Evolutionary conservation across 805 yeast genomes (phyloP), one percentile per base, ranked within the genome.

Genomic region (Lipomyces oligophaga): DNA sequence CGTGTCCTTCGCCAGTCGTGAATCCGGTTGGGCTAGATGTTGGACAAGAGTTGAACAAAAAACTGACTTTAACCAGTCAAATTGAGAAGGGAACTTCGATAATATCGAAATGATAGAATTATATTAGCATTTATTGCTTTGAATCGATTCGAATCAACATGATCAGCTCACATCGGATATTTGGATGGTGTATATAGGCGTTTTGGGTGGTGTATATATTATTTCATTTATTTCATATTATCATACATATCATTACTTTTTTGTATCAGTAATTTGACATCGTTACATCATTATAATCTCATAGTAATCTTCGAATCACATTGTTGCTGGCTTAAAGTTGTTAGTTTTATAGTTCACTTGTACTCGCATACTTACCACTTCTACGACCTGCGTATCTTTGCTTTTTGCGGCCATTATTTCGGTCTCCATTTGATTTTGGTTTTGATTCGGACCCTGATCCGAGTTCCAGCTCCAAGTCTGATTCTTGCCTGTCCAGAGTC

Each of bases 1-100:
- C 66, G 11, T 69, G 68, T 58, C 72, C 63, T 25, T 69, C 55
- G 2, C n/a, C n/a, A n/a, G 33, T 35, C 6, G 39, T 31, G 33
- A 38, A 39, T 24, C 55, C 54, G 2, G 49, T 49, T 13, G 54
- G 55, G 10, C 37, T 38, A 30, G 54, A 51, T 24, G 34, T 39
- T 5, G 55, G 47, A n/a, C 37, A 38, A 11, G 38, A 38, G 20
- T 41, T 34, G 26, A 33, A 41, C 33, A 11, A 26, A 24, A 35
- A 35, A 26, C 27, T 40, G 16, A 15, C 34, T n/a, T 21, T 38
- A 11, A 40, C 41, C n/a, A n/a, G n/a, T n/a, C n/a, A n/a, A n/a
- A 5, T 38, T 27, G 22, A 26, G 50, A 15, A 28, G 37, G 20
- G 28, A 31, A 19, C 20, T 13, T 6, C 4, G 26, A 30, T 24